Conservation (phyloP, 768 basidiomycete species). For the Cystoderma amianthinum region DNA sequence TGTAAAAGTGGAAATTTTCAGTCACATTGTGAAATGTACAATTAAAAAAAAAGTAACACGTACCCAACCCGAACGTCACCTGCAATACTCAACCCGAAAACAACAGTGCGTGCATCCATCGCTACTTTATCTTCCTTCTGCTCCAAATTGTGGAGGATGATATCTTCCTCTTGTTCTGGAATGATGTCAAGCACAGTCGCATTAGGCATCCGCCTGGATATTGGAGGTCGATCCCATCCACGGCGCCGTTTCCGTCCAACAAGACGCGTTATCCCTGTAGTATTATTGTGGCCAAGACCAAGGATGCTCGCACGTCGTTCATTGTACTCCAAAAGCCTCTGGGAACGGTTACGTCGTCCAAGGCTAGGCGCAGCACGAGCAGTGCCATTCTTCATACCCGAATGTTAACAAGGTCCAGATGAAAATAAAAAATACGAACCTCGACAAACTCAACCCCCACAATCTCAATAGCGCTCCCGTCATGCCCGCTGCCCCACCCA, state of each 20-base stretch:
- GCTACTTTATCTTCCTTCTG: constrained; percentile 28
- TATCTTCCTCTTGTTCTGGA: constrained; percentile 25
- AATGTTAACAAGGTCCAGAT: neutral
- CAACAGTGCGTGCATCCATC: constrained; percentile 39
- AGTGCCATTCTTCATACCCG: constrained; percentile 35
- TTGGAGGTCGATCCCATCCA: constrained; percentile 22
- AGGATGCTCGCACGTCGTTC: constrained; percentile 48
- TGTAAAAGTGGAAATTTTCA: constrained; percentile 14
- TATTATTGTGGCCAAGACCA: constrained; percentile 19
- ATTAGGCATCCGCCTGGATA: constrained; percentile 26
- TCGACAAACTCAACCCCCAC: constrained; percentile 55
- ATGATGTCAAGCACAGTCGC: constrained; percentile 33
- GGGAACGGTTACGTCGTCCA: constrained; percentile 53
- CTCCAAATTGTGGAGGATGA: neutral
- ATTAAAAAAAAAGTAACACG: constrained; percentile 14
- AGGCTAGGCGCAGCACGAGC: constrained; percentile 44
- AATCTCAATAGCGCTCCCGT: constrained; percentile 72
- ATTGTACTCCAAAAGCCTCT: constrained; percentile 62
- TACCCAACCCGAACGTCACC: constrained; percentile 38
- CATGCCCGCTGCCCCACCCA: constrained; percentile 75
- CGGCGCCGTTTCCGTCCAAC: constrained; percentile 37
- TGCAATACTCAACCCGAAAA: constrained; percentile 35
- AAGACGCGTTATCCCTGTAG: constrained; percentile 20
- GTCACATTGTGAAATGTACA: constrained; percentile 2
- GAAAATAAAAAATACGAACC: constrained; percentile 34